phyloP scores from a whole-genome alignment of 2,329 filamentous ascomycete genomes.

The Xenosphaeropsis pyriputrescens region DNA sequence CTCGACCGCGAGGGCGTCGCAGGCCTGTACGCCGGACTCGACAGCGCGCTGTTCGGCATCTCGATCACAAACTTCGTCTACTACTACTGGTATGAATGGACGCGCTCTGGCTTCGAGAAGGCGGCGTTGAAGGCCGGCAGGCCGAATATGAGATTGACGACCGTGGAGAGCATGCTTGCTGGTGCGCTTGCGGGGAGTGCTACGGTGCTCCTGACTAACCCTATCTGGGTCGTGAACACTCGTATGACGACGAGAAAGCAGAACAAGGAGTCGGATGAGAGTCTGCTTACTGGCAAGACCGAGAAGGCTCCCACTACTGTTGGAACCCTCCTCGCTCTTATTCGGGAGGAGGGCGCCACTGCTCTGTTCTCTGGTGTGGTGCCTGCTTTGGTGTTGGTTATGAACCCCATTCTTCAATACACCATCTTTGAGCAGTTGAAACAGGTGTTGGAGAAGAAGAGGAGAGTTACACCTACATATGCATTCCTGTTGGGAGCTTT shows the following conservation, averaged over 20 bases:
- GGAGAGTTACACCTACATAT: slow-evolving; percentile 65
- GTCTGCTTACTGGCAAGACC: slow-evolving; percentile 23
- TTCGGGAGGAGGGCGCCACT: slow-evolving; percentile 69
- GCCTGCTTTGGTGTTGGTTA: slow-evolving; percentile 83
- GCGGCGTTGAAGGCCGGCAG: slow-evolving; percentile 62
- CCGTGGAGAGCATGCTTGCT: slow-evolving; percentile 86
- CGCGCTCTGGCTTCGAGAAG: slow-evolving; percentile 69
- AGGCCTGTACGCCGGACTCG: slow-evolving; percentile 84
- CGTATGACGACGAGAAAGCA: slow-evolving; percentile 86
- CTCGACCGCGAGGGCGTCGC: slow-evolving; percentile 79
- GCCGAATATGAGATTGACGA: slow-evolving; percentile 69
- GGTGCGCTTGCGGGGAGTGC: slow-evolving; percentile 87
- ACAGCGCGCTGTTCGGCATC: slow-evolving; percentile 92
- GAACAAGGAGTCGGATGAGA: slow-evolving; percentile 25
- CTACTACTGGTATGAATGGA: slow-evolving; percentile 99
- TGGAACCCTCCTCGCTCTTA: slow-evolving; percentile 63
- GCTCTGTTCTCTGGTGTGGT: slow-evolving; percentile 87
- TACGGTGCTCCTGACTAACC: slow-evolving; percentile 92
- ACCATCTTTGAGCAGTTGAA: slow-evolving; percentile 98
- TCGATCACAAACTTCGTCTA: slow-evolving; percentile 99
- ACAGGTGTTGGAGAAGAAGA: slow-evolving; percentile 66
- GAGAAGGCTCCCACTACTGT: slow-evolving; percentile 57
- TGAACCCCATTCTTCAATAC: slow-evolving; percentile 97
- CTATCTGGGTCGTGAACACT: slow-evolving; percentile 98
- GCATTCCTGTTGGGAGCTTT: slow-evolving; percentile 86